Conservation (phyloP, 2,329 filamentous ascomycete genomes). For the Lasiodiplodia gonubiensis region DNA sequence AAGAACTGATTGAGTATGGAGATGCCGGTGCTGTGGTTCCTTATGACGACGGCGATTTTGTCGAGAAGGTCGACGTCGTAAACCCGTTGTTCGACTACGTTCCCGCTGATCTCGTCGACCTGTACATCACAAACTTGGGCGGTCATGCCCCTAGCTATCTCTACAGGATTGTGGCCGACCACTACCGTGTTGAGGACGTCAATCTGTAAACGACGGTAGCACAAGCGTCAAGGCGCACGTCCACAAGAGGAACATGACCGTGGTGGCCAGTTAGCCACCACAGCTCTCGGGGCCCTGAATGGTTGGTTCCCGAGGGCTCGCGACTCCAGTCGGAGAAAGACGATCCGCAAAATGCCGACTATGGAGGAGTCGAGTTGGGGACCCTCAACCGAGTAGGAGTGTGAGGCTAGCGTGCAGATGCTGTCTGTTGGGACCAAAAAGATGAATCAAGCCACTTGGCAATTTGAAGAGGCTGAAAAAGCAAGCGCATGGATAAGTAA, state of each 20-base stretch:
- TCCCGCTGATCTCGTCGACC: constrained; percentile 73
- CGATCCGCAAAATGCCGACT: neutral
- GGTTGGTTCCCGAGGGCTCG: neutral
- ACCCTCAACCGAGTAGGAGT: neutral
- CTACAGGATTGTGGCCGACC: constrained; percentile 75
- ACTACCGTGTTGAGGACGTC: constrained; percentile 56
- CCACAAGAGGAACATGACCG: neutral
- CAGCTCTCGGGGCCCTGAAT: neutral
- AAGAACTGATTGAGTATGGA: constrained; percentile 84
- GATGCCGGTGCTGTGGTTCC: constrained; percentile 76
- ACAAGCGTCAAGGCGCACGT: neutral
- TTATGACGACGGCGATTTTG: constrained; percentile 79
- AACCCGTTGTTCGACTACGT: constrained; percentile 85
- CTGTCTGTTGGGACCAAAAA: neutral
- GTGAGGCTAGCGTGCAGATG: neutral
- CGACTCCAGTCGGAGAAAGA: constrained; percentile 5
- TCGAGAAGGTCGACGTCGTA: constrained; percentile 77
- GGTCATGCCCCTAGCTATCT: constrained; percentile 73
- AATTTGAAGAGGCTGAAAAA: neutral
- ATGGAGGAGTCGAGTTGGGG: neutral
- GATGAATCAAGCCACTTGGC: neutral
- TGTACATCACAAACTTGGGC: constrained; percentile 86
- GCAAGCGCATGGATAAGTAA: neutral
- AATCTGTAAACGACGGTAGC: neutral
- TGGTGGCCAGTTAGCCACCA: neutral